A percentile compares a stretch with the other conserved stretches of the same genome.
These are phyloP conservation scores for Porodaedalea pini DNA, from an alignment of 1,284 basidiomycete genomes.

Conservation along the genomic window DNA sequence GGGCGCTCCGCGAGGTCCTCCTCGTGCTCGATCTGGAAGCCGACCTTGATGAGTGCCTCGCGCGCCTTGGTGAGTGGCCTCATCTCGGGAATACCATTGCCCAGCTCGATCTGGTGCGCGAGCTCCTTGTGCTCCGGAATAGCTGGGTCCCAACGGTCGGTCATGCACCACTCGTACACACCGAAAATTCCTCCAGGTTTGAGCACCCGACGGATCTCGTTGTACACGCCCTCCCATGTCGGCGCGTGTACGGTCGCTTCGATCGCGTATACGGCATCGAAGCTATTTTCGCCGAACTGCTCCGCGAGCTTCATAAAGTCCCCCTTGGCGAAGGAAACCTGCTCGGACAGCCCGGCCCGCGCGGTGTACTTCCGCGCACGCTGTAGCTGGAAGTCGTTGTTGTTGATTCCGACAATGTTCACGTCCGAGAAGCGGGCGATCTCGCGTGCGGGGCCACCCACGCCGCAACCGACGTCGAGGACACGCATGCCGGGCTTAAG, in stretches of 20 bases:
- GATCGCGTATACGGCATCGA: conserved; percentile 97
- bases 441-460: conserved; percentile 95
- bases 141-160: conserved; percentile 87
- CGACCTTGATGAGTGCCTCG: conserved; percentile 79
- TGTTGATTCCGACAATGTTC: conserved; percentile 88
- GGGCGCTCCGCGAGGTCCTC: conserved; percentile 90
- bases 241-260: conserved; percentile 98
- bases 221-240: conserved; percentile 93
- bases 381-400: conserved; percentile 94
- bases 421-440: conserved; percentile 91
- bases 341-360: conserved; percentile 71
- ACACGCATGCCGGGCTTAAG: conserved; percentile 91
- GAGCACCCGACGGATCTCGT: conserved; percentile 89
- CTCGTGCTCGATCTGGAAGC: conserved; percentile 87
- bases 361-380: conserved; percentile 85
- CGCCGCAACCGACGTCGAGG: conserved; percentile 96
- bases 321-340: conserved; percentile 82
- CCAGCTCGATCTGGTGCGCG: conserved; percentile 87
- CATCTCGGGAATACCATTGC: conserved; percentile 98
- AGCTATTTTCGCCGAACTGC: conserved; percentile 90
- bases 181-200: conserved; percentile 98
- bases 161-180: conserved; percentile 99
- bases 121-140: conserved; percentile 89
- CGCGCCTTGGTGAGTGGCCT: conserved; percentile 73
- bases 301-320: conserved; percentile 96